A percentile compares a stretch with the other conserved stretches of the same genome.
Conservation (phyloP, 768 basidiomycete species). For the Leccinum incarnatum region DNA sequence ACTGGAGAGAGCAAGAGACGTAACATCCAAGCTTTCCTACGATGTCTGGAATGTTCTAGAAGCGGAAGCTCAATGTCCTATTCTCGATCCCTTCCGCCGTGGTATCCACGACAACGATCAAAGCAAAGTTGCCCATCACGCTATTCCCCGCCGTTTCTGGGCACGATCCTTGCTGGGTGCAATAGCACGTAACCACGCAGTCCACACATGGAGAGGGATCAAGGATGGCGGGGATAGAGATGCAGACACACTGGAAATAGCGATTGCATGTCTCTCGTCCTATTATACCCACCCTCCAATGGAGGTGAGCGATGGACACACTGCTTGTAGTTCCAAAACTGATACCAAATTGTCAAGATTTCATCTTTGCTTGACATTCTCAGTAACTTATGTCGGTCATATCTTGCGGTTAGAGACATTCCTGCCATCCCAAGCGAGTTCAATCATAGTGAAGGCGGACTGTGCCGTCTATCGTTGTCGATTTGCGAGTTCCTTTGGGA, state of each 20-base stretch:
- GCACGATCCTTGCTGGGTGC: conserved; percentile 42
- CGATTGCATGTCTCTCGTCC: conserved; percentile 49
- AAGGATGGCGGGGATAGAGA: conserved; percentile 7
- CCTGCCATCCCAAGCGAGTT: conserved; percentile 30
- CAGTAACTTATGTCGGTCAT: conserved; percentile 37
- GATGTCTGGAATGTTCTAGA: conserved; percentile 58
- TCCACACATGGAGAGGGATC: conserved; percentile 37
- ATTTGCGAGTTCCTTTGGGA: conserved; percentile 52
- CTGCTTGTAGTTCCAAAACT: neutral
- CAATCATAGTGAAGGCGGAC: conserved; percentile 30
- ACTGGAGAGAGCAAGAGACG: conserved; percentile 36
- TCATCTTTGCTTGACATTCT: conserved; percentile 39
- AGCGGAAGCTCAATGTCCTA: conserved; percentile 34
- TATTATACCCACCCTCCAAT: conserved; percentile 47
- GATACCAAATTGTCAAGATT: conserved; percentile 33
- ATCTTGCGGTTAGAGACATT: conserved; percentile 32
- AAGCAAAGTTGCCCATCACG: conserved; percentile 18
- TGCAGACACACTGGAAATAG: conserved; percentile 39
- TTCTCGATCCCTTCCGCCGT: conserved; percentile 31
- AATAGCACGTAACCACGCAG: conserved; percentile 42
- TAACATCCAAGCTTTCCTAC: conserved; percentile 41
- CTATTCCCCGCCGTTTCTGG: conserved; percentile 50
- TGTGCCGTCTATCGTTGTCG: conserved; percentile 34
- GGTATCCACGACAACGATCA: conserved; percentile 13
- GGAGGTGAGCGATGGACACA: conserved; percentile 34